A percentile compares a stretch with the other conserved stretches of the same genome.
These are phyloP conservation scores for Coemansia reversa DNA, from an alignment of 192 early-diverging fungal genomes.

Conservation along the genomic window DNA sequence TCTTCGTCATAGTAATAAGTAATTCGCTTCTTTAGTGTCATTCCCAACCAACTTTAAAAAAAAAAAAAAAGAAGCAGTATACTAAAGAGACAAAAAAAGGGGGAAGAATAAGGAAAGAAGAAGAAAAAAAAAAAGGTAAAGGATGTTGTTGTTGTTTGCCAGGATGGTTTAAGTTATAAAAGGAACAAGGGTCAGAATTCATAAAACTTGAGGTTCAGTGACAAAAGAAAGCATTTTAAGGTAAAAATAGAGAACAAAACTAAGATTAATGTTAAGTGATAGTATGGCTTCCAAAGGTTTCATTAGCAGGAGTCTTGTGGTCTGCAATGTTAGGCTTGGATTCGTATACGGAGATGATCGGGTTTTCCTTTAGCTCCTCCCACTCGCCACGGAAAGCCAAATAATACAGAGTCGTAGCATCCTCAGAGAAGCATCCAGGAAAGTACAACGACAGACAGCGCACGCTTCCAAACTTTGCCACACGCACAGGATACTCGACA, in stretches of 20 bases:
- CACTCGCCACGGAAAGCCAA: slow-evolving; percentile 93
- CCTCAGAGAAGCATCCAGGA: slow-evolving; percentile 73
- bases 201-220: neutral
- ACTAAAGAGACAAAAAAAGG: slow-evolving; percentile 4
- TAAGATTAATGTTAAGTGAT: slow-evolving; percentile 10
- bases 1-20: slow-evolving; percentile 57
- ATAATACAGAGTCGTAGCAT: slow-evolving; percentile 71
- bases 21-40: slow-evolving; percentile 49
- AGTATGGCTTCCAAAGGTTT: slow-evolving; percentile 47
- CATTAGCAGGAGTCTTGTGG: slow-evolving; percentile 61
- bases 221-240: neutral
- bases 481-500: slow-evolving; percentile 64
- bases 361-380: slow-evolving; percentile 67
- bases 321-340: slow-evolving; percentile 70
- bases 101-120: neutral
- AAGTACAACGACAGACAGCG: slow-evolving; percentile 81
- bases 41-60: neutral
- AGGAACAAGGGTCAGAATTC: neutral
- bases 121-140: neutral
- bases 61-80: slow-evolving; percentile 3
- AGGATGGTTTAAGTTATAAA: neutral
- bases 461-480: slow-evolving; percentile 76
- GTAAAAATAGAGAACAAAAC: too few species aligned
- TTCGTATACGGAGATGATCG: slow-evolving; percentile 74
- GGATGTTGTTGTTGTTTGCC: neutral